Base-by-base conservation (phyloP, 768 basidiomycete genomes). In the Calocybe gangraenosa region DNA sequence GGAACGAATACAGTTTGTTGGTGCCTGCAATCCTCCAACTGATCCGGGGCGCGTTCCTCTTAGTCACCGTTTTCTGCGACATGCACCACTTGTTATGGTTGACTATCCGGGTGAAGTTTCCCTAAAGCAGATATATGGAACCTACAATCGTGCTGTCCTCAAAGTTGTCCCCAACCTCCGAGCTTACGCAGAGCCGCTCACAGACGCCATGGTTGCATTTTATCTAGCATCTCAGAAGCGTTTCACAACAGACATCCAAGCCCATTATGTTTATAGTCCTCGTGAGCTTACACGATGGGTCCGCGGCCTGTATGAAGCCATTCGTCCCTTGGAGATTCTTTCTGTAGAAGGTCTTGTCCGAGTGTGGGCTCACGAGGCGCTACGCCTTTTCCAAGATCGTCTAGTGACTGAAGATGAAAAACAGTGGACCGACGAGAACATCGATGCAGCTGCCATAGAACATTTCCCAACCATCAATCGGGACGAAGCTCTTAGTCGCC, bases 11-110 rank as follows among this genome's bases (percentile, higher is more conserved):
- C 96, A 99, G 64, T 98, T 99, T 60, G 96, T 99, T 36, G 96
- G 96, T 39, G 96, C 96, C 40, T 99, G 96, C 66, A 99, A 99
- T 61, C 96, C 96, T 19, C 96, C 96, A 2, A 98, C 96, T 14
- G 96, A 99, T 68, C 94, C 96, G 37, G 96, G 96, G 47, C 92
- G 96, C 64, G 94, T 98, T n/a, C 94, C 95, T 23, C 83, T 99
- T 48, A 94, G 82, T 49, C 93, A 96, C 63, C 84, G 96, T 47
- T 99, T 99, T 82, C 76, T 99, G 37, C 88, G 96, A 8, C 96
- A 98, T 64, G 93, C 95, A 0, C 96, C 96, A 0, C 74, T 99
- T 18, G 79, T 99, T 59, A 97, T 98, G 95, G 96, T 99, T 44
- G 96, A 99, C 60, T 99, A 99, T 63, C 96, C 96, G 17, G 96